Conservation (phyloP, 2,329 filamentous ascomycete species). For the Arthrobotrys sphaeroides region DNA sequence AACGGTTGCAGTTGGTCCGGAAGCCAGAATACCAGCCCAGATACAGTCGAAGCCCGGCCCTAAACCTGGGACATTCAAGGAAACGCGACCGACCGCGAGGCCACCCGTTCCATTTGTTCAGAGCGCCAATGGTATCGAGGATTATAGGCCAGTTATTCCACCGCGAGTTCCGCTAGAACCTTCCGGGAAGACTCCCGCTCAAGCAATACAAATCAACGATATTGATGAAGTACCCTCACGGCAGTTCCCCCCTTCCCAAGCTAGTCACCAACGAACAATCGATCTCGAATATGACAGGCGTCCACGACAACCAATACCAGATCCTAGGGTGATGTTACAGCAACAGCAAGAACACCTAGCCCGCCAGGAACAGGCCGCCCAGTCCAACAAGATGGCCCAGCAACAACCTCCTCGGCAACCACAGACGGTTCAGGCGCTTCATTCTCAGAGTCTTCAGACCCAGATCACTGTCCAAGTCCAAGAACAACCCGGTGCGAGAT, state of each 20-base stretch:
- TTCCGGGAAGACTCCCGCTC: conserved; percentile 35
- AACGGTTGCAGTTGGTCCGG: conserved; percentile 39
- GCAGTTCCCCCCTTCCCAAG: conserved; percentile 11
- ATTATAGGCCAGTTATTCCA: conserved; percentile 40
- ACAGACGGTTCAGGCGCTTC: conserved; percentile 23
- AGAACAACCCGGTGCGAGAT: conserved; percentile 21
- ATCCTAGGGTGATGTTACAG: conserved; percentile 28
- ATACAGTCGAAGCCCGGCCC: conserved; percentile 48
- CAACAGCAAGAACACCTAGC: conserved; percentile 48
- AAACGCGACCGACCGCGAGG: conserved; percentile 33
- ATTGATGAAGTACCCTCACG: conserved; percentile 17
- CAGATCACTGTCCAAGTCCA: conserved; percentile 42
- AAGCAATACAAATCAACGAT: conserved; percentile 42
- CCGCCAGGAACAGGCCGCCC: conserved; percentile 34
- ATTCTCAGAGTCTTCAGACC: not conserved
- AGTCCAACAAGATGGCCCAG: conserved; percentile 30
- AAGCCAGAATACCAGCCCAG: conserved; percentile 38
- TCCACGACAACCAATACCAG: conserved; percentile 30
- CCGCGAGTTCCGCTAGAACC: conserved; percentile 34
- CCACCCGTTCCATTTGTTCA: conserved; percentile 42
- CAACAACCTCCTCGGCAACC: conserved; percentile 26
- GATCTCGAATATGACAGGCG: conserved; percentile 40
- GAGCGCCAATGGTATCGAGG: conserved; percentile 50
- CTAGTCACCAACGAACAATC: conserved; percentile 25
- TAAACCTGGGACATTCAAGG: conserved; percentile 49